phyloP scores from a whole-genome alignment of 768 basidiomycete species.

The Ramaria sp. region DNA sequence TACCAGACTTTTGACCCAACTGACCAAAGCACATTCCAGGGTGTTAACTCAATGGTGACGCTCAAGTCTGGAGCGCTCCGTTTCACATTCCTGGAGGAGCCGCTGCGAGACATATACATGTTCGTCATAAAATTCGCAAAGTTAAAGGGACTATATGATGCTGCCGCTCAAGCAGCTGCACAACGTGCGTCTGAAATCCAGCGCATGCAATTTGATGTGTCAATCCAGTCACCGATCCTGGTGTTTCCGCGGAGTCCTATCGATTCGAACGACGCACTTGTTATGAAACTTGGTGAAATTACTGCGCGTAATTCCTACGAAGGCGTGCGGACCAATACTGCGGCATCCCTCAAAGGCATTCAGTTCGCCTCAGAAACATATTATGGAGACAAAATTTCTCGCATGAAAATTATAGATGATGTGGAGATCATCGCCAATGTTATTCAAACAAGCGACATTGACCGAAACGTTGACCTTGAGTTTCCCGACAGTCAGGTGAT shows the following conservation, averaged over 20 bases:
- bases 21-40: constrained; percentile 52
- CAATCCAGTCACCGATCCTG: constrained; percentile 85
- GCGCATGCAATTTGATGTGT: constrained; percentile 86
- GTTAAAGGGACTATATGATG: constrained; percentile 90
- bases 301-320: constrained; percentile 68
- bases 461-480: constrained; percentile 38
- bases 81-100: constrained; percentile 78
- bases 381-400: constrained; percentile 34
- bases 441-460: constrained; percentile 45
- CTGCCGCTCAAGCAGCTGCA: constrained; percentile 86
- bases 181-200: constrained; percentile 90
- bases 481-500: constrained; percentile 68
- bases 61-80: constrained; percentile 85
- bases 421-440: constrained; percentile 66
- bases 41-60: constrained; percentile 73
- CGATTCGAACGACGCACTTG: constrained; percentile 53
- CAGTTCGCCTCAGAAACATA: constrained; percentile 66
- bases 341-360: constrained; percentile 73
- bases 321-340: constrained; percentile 42
- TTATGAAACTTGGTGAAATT: constrained; percentile 83
- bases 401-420: constrained; percentile 85
- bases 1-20: constrained; percentile 85
- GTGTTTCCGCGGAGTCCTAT: constrained; percentile 68
- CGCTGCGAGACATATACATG: constrained; percentile 78
- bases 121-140: constrained; percentile 80